phyloP scores from a whole-genome alignment of 2,329 filamentous ascomycete genomes.

The Aspergillus latus region DNA sequence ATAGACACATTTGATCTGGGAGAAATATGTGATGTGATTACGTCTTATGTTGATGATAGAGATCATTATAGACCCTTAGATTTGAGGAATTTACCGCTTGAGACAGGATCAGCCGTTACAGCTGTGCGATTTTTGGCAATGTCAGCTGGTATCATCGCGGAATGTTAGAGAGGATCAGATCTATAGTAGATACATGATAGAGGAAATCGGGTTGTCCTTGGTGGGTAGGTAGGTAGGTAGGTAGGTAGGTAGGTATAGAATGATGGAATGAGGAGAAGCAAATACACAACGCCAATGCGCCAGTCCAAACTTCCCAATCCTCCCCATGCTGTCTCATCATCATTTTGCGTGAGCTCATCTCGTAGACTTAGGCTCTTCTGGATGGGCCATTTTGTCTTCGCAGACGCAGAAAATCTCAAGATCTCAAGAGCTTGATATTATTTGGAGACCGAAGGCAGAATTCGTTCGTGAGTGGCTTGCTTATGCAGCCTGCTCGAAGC shows the following conservation, averaged over 20 bases:
- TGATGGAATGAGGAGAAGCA: constrained; percentile 23
- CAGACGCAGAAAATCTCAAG: constrained; percentile 9
- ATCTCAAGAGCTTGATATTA: constrained; percentile 14
- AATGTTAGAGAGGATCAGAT: constrained; percentile 2
- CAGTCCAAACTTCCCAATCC: constrained; percentile 25
- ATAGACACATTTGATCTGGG: constrained; percentile 5
- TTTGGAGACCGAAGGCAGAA: constrained; percentile 14
- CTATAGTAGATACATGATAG: constrained; percentile 3
- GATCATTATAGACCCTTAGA: neutral
- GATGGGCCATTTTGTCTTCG: constrained; percentile 9
- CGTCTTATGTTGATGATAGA: constrained; percentile 22
- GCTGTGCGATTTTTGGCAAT: neutral
- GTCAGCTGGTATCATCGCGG: constrained; percentile 2
- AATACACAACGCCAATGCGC: constrained; percentile 31
- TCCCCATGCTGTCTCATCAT: constrained; percentile 24
- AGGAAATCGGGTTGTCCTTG: neutral
- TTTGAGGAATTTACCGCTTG: neutral
- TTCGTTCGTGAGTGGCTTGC: neutral
- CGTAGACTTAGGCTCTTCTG: constrained; percentile 9
- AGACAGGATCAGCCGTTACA: neutral
- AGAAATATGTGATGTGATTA: constrained; percentile 7
- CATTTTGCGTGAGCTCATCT: constrained; percentile 21
- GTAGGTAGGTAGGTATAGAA: constrained; percentile 5
- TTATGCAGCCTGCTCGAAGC: constrained; percentile 78
- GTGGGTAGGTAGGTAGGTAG: too few relatives aligned